Percentiles rank a stretch among this genome's conserved stretches.
These are phyloP conservation scores for Paracorniculantispora psalliotae DNA, from an alignment of 2,329 filamentous ascomycete species.

Conservation along the genomic window DNA sequence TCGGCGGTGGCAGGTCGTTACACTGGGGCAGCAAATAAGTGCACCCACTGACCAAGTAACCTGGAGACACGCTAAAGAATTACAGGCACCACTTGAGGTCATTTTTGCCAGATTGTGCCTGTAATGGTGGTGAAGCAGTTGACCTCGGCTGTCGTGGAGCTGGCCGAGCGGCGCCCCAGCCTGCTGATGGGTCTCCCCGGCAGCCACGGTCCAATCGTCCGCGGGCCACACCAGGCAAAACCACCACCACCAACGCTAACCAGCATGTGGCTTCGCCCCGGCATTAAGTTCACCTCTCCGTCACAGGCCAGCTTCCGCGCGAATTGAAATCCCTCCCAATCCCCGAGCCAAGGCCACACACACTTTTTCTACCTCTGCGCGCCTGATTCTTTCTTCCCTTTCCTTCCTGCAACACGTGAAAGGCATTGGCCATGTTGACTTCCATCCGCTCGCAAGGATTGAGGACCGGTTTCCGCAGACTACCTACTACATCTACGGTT, in stretches of 20 bases:
- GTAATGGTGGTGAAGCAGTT: too few species aligned
- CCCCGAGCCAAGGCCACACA: conserved; percentile 1
- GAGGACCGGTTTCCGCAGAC: conserved; percentile 30
- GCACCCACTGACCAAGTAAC: neutral
- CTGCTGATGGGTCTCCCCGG: conserved; percentile 4
- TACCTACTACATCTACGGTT: conserved; percentile 22
- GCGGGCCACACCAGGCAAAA: neutral
- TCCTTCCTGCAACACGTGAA: conserved; percentile 10
- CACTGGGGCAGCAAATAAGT: neutral
- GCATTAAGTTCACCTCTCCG: conserved; percentile 1
- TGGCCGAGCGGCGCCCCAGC: neutral
- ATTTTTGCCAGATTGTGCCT: too few species aligned
- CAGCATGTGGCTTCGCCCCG: neutral
- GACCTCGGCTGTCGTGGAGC: conserved; percentile 13
- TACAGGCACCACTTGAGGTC: too few species aligned
- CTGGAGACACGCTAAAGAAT: neutral
- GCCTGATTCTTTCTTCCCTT: neutral
- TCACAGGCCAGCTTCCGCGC: conserved; percentile 8
- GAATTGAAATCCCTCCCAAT: conserved; percentile 6
- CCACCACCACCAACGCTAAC: neutral
- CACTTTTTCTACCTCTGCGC: neutral
- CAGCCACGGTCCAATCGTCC: neutral
- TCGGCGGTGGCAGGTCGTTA: neutral
- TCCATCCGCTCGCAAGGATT: conserved; percentile 28
- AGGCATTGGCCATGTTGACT: conserved; percentile 30